Percentiles rank a stretch among this genome's conserved stretches.
These are phyloP conservation scores for Aaosphaeria pasadenensis DNA, from an alignment of 2,329 filamentous ascomycete genomes.

Conservation along the genomic window DNA sequence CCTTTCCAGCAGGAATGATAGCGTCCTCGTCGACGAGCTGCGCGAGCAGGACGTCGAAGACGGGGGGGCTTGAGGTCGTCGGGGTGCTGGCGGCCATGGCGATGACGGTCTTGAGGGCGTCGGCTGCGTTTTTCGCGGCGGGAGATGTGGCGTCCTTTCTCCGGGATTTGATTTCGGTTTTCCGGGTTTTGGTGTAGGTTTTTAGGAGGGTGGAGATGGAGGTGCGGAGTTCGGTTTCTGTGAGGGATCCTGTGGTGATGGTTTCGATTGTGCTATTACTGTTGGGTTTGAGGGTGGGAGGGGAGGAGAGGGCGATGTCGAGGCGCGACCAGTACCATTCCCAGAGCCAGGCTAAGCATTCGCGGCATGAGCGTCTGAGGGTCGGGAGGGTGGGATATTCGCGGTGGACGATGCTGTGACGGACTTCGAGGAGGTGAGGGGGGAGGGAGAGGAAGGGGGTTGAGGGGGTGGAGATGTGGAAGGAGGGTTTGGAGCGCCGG, in stretches of 20 bases:
- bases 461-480: constrained; percentile 34
- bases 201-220: constrained; percentile 27
- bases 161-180: constrained; percentile 26
- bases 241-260: neutral
- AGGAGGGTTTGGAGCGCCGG: constrained; percentile 19
- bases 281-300: neutral
- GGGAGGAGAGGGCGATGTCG: constrained; percentile 28
- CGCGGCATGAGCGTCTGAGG: constrained; percentile 65
- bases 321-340: constrained; percentile 74
- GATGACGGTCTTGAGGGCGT: constrained; percentile 2
- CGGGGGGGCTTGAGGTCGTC: constrained; percentile 12
- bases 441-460: constrained; percentile 65
- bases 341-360: constrained; percentile 83
- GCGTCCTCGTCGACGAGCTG: constrained; percentile 34
- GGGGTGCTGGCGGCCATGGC: neutral
- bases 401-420: constrained; percentile 88
- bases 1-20: constrained; percentile 35
- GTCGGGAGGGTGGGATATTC: constrained; percentile 74
- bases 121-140: constrained; percentile 16
- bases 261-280: neutral
- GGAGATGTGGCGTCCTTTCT: constrained; percentile 3
- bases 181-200: constrained; percentile 28
- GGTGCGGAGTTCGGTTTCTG: neutral
- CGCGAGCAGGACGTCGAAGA: constrained; percentile 8
- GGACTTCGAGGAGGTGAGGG: constrained; percentile 79